phyloP scores from a whole-genome alignment of 192 early-diverging fungal genomes.

The Entomortierella chlamydospora region DNA sequence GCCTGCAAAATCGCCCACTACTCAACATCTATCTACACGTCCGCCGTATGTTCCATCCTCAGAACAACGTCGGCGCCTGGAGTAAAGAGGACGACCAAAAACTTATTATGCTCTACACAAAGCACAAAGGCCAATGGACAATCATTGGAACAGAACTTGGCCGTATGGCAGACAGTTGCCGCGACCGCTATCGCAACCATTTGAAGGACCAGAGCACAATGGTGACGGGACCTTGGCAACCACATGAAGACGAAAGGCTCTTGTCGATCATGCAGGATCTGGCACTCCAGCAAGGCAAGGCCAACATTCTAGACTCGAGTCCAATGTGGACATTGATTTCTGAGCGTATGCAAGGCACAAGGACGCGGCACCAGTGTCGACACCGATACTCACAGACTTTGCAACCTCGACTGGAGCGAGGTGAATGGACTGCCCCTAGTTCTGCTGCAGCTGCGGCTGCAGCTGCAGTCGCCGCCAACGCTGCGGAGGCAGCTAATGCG shows the following conservation, averaged over 20 bases:
- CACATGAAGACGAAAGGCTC: constrained; percentile 43
- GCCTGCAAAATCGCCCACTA: constrained; percentile 39
- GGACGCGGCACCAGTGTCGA: constrained; percentile 49
- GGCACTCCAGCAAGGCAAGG: constrained; percentile 45
- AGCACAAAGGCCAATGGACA: constrained; percentile 54
- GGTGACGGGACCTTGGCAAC: constrained; percentile 51
- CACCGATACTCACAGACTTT: constrained; percentile 52
- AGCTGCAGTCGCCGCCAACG: constrained; percentile 45
- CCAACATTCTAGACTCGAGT: constrained; percentile 46
- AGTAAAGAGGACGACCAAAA: constrained; percentile 55
- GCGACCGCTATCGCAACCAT: constrained; percentile 52
- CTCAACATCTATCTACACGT: constrained; percentile 54
- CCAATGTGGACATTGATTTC: constrained; percentile 54
- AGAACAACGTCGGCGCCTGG: constrained; percentile 54
- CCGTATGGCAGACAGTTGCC: constrained; percentile 53
- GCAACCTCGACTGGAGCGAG: constrained; percentile 49
- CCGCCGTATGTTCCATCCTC: constrained; percentile 52
- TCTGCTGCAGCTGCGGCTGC: constrained; percentile 48
- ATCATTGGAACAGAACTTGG: constrained; percentile 51
- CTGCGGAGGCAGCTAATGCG: constrained; percentile 29
- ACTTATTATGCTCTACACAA: constrained; percentile 33
- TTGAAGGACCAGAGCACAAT: constrained; percentile 48
- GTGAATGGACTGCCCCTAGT: constrained; percentile 52
- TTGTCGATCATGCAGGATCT: constrained; percentile 52
- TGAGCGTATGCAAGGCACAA: constrained; percentile 49